These are phyloP conservation scores for Hibiscus trionum DNA, from an alignment of 345 rosid genomes.

Conservation along the genomic window DNA sequence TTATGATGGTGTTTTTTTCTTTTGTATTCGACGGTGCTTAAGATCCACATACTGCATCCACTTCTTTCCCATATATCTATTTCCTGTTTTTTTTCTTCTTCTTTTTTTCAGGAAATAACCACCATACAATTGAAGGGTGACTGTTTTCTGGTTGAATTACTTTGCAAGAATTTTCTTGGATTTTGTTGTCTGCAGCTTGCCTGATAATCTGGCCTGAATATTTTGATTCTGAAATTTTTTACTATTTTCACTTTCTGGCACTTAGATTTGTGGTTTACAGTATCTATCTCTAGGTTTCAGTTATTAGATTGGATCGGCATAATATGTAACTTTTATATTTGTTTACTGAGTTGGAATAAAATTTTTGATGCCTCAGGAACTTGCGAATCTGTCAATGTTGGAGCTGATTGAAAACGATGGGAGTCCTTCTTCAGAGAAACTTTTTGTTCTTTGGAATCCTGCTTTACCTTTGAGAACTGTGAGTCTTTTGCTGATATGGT, in stretches of 20 bases:
- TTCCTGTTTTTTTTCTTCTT: neutral
- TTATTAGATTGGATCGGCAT: neutral
- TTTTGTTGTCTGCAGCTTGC: slow-evolving; percentile 1
- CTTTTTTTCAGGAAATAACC: neutral
- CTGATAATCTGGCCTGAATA: neutral
- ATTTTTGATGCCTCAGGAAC: slow-evolving; percentile 55
- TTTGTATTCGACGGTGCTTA: neutral
- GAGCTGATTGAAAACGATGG: slow-evolving; percentile 81
- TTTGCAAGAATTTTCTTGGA: neutral
- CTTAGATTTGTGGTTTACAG: slow-evolving; percentile 1
- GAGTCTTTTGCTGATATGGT: slow-evolving; percentile 18
- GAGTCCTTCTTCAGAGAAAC: slow-evolving; percentile 79
- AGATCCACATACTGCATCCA: neutral
- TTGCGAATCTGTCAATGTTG: slow-evolving; percentile 70
- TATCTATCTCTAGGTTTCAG: neutral
- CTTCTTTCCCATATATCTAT: neutral
- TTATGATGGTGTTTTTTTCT: neutral
- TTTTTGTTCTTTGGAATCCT: slow-evolving; percentile 86
- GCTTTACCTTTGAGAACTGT: slow-evolving; percentile 25
- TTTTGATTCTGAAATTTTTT: neutral
- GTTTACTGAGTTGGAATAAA: slow-evolving; percentile 2
- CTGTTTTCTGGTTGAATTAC: neutral
- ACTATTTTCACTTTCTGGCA: neutral
- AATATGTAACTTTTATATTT: slow-evolving; percentile 1
- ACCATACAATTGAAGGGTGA: neutral